Evolutionary conservation across 805 yeast genomes (phyloP).

Genomic region (Saturnispora gosingensis): DNA sequence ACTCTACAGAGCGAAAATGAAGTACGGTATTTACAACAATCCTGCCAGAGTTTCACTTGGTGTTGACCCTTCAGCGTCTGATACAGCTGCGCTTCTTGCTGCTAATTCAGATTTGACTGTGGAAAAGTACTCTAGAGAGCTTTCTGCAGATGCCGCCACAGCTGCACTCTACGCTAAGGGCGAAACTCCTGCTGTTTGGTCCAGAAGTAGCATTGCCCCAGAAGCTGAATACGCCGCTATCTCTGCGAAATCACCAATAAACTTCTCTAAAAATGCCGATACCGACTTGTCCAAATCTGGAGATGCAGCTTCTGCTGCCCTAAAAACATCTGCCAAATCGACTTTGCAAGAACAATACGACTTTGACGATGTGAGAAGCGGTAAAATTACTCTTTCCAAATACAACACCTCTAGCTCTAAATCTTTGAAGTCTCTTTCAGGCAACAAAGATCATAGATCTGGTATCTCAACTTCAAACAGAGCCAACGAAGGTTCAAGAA

Average conservation of each 20-base stretch:
- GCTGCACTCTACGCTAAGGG: conserved; percentile 47
- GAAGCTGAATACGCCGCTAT: conserved; percentile 40
- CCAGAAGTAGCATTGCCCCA: conserved; percentile 35
- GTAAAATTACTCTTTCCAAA: conserved; percentile 27
- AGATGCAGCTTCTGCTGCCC: conserved; percentile 33
- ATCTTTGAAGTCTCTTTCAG: conserved; percentile 11
- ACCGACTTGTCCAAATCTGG: conserved; percentile 29
- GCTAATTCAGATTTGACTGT: conserved; percentile 55
- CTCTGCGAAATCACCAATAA: conserved; percentile 26
- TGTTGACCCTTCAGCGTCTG: conserved; percentile 60
- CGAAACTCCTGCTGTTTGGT: conserved; percentile 41
- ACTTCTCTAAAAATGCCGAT: conserved; percentile 16
- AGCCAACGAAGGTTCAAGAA: conserved; percentile 24
- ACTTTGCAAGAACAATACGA: conserved; percentile 33
- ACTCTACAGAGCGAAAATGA: conserved; percentile 61
- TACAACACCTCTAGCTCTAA: conserved; percentile 15
- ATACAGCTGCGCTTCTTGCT: conserved; percentile 70
- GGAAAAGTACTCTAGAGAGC: conserved; percentile 52
- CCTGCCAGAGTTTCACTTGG: conserved; percentile 48
- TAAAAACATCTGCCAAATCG: conserved; percentile 27
- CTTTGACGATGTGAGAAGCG: conserved; percentile 35
- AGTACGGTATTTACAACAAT: conserved; percentile 52
- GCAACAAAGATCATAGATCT: conserved; percentile 18
- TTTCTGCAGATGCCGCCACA: conserved; percentile 55
- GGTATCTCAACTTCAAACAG: conserved; percentile 22